These are phyloP conservation scores for Pseudonitzschia delicatissima DNA, from an alignment of 108 stramenopile species.

Conservation along the genomic window DNA sequence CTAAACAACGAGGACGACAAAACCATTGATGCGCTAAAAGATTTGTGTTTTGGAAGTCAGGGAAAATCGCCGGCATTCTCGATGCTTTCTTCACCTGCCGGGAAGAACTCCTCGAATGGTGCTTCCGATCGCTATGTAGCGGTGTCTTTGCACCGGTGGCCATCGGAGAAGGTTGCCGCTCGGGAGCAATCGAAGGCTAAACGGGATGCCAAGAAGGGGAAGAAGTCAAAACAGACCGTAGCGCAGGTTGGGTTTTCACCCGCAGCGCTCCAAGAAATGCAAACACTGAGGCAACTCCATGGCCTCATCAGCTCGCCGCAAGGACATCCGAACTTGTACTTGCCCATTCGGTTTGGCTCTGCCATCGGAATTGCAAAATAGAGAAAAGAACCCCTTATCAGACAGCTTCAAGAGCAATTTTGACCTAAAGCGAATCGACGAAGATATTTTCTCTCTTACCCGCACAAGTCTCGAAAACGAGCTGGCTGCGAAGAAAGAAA, in stretches of 20 bases:
- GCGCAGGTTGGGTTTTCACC: slow-evolving; percentile 66
- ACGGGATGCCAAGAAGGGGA: slow-evolving; percentile 19
- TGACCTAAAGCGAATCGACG: slow-evolving; percentile 42
- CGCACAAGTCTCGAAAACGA: slow-evolving; percentile 63
- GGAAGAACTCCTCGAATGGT: slow-evolving; percentile 9
- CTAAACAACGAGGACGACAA: slow-evolving; percentile 25
- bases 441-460: slow-evolving; percentile 74
- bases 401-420: slow-evolving; percentile 4
- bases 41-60: slow-evolving; percentile 49
- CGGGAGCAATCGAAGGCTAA: slow-evolving; percentile 41
- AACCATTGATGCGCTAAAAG: slow-evolving; percentile 27
- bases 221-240: slow-evolving; percentile 22
- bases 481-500: slow-evolving; percentile 41
- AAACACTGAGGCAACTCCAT: slow-evolving; percentile 71
- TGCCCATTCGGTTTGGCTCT: slow-evolving; percentile 75
- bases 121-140: slow-evolving; percentile 50
- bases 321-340: slow-evolving; percentile 85
- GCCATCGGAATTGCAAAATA: slow-evolving; percentile 35
- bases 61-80: slow-evolving; percentile 52
- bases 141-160: slow-evolving; percentile 83
- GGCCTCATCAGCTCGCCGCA: slow-evolving; percentile 71
- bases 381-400: not conserved
- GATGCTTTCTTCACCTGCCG: slow-evolving; percentile 38
- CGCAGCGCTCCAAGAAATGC: slow-evolving; percentile 84
- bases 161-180: slow-evolving; percentile 71